Evolutionary conservation across 257 asterid genomes (phyloP).

Genomic region (Rehmannia glutinosa): DNA sequence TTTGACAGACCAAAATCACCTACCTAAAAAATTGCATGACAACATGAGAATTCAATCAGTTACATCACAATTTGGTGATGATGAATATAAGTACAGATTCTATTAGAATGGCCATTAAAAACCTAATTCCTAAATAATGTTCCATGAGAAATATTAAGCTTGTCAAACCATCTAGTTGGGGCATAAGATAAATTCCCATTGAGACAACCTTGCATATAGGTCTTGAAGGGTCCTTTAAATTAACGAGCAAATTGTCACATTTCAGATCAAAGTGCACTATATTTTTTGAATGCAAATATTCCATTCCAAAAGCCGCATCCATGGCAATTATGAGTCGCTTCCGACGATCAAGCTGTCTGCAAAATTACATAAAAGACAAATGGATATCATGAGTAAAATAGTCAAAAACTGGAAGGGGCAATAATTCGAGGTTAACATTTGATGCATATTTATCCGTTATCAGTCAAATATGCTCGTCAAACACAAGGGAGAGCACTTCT

Average conservation of each 20-base stretch:
- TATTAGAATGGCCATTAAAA: neutral
- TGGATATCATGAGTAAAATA: neutral
- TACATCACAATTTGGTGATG: constrained; percentile 81
- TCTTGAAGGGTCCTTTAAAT: constrained; percentile 74
- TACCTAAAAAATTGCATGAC: constrained; percentile 37
- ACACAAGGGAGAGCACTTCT: neutral
- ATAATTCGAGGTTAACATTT: neutral
- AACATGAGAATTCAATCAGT: constrained; percentile 13
- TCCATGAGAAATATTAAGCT: neutral
- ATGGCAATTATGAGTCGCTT: constrained; percentile 70
- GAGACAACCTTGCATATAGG: constrained; percentile 71
- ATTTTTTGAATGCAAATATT: constrained; percentile 75
- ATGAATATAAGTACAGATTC: too few relatives aligned
- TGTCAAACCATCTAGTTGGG: too few relatives aligned
- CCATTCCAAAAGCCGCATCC: constrained; percentile 93
- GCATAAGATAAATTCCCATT: too few relatives aligned
- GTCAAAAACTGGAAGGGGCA: neutral
- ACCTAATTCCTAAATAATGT: neutral
- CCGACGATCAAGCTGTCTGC: constrained; percentile 73
- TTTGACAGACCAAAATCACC: constrained; percentile 79
- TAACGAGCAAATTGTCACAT: constrained; percentile 76
- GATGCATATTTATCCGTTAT: neutral
- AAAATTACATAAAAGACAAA: constrained; percentile 2
- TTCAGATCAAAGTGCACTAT: constrained; percentile 83
- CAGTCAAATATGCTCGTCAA: too few relatives aligned